phyloP scores from a whole-genome alignment of 2,329 filamentous ascomycete genomes.

The Allantophomopsis lycopodina region DNA sequence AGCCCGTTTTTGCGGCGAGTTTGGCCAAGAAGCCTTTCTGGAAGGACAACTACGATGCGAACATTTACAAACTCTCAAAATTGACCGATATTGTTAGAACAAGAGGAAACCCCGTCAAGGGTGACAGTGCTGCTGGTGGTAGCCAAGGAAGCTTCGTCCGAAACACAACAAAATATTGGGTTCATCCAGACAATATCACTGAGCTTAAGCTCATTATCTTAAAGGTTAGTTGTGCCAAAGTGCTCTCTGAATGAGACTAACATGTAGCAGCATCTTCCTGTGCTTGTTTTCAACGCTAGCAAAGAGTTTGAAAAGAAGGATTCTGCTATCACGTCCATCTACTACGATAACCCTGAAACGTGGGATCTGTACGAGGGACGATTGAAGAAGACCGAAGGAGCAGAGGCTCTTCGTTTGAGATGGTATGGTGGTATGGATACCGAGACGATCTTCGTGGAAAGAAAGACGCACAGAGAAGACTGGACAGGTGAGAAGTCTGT shows the following conservation, averaged over 20 bases:
- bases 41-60: constrained; percentile 96
- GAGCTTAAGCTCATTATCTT: constrained; percentile 96
- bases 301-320: constrained; percentile 91
- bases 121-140: constrained; percentile 83
- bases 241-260: constrained; percentile 6
- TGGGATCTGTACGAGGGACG: constrained; percentile 93
- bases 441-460: constrained; percentile 91
- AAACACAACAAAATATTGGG: constrained; percentile 99
- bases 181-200: constrained; percentile 95
- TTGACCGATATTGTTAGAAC: constrained; percentile 93
- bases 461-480: constrained; percentile 96
- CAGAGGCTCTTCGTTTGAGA: constrained; percentile 86
- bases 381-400: constrained; percentile 93
- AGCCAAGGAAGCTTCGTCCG: constrained; percentile 91
- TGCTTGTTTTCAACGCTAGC: constrained; percentile 91
- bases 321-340: constrained; percentile 93
- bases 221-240: constrained; percentile 36
- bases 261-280: constrained; percentile 60
- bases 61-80: constrained; percentile 86
- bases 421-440: constrained; percentile 97
- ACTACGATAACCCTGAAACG: constrained; percentile 88
- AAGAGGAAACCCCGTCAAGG: constrained; percentile 80
- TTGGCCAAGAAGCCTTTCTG: constrained; percentile 97
- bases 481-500: constrained; percentile 99
- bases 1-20: constrained; percentile 87